phyloP scores from a whole-genome alignment of 2,329 filamentous ascomycete genomes.

The Mollisiaceae sp. region DNA sequence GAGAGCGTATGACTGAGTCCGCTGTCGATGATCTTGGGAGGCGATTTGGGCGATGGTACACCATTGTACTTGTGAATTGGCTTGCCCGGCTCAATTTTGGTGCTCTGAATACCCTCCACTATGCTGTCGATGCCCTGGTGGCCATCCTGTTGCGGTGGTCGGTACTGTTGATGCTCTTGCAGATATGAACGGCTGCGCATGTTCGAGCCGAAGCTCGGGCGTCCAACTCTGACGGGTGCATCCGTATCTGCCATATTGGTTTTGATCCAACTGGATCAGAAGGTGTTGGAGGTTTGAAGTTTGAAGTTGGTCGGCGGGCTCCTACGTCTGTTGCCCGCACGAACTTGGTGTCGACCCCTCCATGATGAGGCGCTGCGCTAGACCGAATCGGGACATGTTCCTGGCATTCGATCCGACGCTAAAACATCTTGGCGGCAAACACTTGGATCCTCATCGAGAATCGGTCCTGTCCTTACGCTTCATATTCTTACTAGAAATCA shows the following conservation, averaged over 20 bases:
- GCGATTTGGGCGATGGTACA: slow-evolving; percentile 62
- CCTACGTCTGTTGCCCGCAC: background rate
- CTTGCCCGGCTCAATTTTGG: slow-evolving; percentile 48
- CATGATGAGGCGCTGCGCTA: background rate
- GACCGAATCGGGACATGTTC: background rate
- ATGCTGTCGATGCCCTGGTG: slow-evolving; percentile 68
- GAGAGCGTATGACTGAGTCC: slow-evolving; percentile 66
- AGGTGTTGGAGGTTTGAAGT: background rate
- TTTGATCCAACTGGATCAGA: background rate
- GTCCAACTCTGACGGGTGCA: slow-evolving; percentile 27
- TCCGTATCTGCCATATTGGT: slow-evolving; percentile 30
- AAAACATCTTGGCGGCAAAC: background rate
- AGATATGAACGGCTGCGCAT: slow-evolving; percentile 68
- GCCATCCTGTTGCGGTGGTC: slow-evolving; percentile 57
- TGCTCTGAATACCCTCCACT: slow-evolving; percentile 58
- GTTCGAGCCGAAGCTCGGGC: slow-evolving; percentile 38
- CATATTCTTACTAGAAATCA: too few species aligned
- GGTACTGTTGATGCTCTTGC: slow-evolving; percentile 67
- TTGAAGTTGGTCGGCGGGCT: background rate
- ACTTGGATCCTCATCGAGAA: too few species aligned
- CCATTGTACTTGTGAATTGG: slow-evolving; percentile 60
- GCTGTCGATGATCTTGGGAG: slow-evolving; percentile 65
- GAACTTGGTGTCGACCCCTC: background rate
- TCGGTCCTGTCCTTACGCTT: too few species aligned
- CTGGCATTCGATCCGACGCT: background rate